Evolutionary conservation across 305 asterid genomes (phyloP).

Genomic region (Salvia sclarea): DNA sequence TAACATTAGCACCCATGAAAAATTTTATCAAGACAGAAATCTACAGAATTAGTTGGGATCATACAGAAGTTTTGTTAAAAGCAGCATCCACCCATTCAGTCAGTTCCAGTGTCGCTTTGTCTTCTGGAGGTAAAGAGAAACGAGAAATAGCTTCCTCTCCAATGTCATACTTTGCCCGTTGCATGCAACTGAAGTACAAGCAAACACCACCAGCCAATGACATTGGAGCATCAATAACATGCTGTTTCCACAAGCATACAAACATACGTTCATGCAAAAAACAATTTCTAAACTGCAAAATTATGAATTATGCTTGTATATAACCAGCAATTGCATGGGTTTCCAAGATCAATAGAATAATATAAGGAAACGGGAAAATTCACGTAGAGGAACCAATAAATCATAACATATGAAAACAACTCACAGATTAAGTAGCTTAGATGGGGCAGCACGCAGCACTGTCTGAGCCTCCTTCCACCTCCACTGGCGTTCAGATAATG

Average conservation of each 20-base stretch:
- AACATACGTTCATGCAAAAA: conserved; percentile 1
- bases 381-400: conserved; percentile 27
- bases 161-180: conserved; percentile 92
- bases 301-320: conserved; percentile 2
- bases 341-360: conserved; percentile 21
- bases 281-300: conserved; percentile 1
- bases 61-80: conserved; percentile 81
- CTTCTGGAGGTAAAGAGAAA: conserved; percentile 94
- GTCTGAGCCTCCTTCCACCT: conserved; percentile 96
- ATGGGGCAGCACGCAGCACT: conserved; percentile 96
- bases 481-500: conserved; percentile 93
- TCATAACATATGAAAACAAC: conserved; percentile 38
- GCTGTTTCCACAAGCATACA: conserved; percentile 1
- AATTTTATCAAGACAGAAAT: conserved; percentile 20
- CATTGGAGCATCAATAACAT: conserved; percentile 19
- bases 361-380: conserved; percentile 13
- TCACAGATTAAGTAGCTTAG: conserved; percentile 94
- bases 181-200: conserved; percentile 83
- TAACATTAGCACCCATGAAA: conserved; percentile 18
- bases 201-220: conserved; percentile 32
- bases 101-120: conserved; percentile 88
- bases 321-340: conserved; percentile 30
- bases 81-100: conserved; percentile 97
- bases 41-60: conserved; percentile 41
- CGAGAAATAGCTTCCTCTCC: conserved; percentile 98